phyloP scores from a whole-genome alignment of 768 basidiomycete species.

The Sistotremastrum niveocremeum region DNA sequence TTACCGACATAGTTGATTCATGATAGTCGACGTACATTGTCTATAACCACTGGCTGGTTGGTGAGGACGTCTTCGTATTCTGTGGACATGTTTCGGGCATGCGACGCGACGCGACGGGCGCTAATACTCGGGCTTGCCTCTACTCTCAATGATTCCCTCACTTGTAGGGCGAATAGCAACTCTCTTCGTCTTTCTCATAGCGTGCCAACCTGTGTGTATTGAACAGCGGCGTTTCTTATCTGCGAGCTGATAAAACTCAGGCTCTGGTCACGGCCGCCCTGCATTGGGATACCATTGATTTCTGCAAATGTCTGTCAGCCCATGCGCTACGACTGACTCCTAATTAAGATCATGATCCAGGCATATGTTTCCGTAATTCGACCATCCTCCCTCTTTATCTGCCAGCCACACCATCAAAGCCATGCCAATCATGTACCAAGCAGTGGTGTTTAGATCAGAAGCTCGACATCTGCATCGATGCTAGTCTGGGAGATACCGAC shows the following conservation, averaged over 20 bases:
- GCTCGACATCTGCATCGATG: constrained; percentile 68
- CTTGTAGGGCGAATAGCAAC: no score
- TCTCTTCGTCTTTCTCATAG: no score
- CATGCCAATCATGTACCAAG: constrained; percentile 86
- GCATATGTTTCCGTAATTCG: constrained; percentile 87
- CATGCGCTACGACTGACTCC: neutral
- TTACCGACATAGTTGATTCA: neutral
- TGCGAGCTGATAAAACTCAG: neutral
- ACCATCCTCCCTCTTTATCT: constrained; percentile 69
- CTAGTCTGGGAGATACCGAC: constrained; percentile 73
- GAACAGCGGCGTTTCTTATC: no score
- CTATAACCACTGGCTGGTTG: constrained; percentile 97
- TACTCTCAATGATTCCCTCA: no score
- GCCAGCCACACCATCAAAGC: constrained; percentile 77
- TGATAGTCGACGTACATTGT: constrained; percentile 56
- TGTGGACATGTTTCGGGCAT: constrained; percentile 43
- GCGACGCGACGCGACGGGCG: no score
- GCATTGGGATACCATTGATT: constrained; percentile 80
- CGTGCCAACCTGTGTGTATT: no score
- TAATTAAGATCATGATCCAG: constrained; percentile 24
- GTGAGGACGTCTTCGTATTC: constrained; percentile 91
- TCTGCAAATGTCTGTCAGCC: constrained; percentile 63
- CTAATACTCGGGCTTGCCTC: no score
- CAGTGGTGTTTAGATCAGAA: constrained; percentile 94
- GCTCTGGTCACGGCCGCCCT: constrained; percentile 1